Conservation (phyloP, 2,329 filamentous ascomycete species). For the Ustilaginoidea virens region DNA sequence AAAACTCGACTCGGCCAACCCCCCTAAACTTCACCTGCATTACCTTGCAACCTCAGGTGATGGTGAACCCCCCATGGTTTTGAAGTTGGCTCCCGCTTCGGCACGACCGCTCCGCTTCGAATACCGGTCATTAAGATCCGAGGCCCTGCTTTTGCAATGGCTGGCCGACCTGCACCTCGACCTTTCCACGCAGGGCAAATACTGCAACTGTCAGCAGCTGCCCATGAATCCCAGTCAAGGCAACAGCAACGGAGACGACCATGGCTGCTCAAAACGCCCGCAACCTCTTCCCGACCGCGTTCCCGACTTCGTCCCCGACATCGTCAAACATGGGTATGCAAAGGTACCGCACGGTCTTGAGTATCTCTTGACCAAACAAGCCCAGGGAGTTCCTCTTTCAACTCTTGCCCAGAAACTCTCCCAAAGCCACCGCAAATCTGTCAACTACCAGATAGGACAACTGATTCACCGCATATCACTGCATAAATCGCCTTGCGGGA, state of each 20-base stretch:
- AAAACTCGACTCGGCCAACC: constrained; percentile 4
- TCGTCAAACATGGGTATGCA: constrained; percentile 22
- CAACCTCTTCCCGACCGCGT: background rate
- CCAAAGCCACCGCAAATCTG: constrained; percentile 15
- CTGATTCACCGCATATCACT: constrained; percentile 28
- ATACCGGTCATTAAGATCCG: constrained; percentile 25
- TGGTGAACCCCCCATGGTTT: constrained; percentile 23
- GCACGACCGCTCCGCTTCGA: constrained; percentile 31
- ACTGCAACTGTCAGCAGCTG: too few relatives aligned
- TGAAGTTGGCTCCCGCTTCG: constrained; percentile 27
- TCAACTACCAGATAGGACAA: constrained; percentile 32
- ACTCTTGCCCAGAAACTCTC: constrained; percentile 18
- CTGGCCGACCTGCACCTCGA: constrained; percentile 11
- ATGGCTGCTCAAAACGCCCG: background rate
- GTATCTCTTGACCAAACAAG: constrained; percentile 27
- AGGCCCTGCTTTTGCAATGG: constrained; percentile 30
- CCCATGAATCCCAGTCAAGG: too few relatives aligned
- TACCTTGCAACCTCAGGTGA: constrained; percentile 27
- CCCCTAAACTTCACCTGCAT: constrained; percentile 22
- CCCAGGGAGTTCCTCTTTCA: constrained; percentile 22
- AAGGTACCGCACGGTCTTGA: constrained; percentile 15
- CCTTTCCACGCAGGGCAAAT: background rate
- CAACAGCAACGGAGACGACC: too few relatives aligned
- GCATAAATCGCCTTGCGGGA: constrained; percentile 27
- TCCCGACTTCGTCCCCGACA: constrained; percentile 19